Evolutionary conservation across 2,329 filamentous ascomycete genomes (phyloP), one percentile per base, ranked within the genome.

Genomic region (Emericellopsis atlantica): DNA sequence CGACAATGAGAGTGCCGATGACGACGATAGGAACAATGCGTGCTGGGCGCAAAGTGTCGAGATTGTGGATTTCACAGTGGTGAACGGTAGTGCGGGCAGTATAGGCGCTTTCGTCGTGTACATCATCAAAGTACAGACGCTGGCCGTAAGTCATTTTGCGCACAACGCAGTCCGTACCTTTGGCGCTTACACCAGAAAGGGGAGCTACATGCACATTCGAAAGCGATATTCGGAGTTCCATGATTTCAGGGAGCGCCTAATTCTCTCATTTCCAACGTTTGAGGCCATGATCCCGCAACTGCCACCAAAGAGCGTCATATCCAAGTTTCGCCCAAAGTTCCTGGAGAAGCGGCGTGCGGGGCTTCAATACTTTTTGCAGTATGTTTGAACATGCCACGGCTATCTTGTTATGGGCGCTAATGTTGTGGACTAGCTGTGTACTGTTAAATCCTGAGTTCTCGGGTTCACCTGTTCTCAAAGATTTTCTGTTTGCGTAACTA

Each of bases 141-240:
- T 96, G 39, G 82, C 79, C 59, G 87, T 89, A 57, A 58, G 78
- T 72, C 16, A 4, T n/a, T 6, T 37, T 18, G 2, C 7, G 14
- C n/a, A 24, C 14, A 26, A 22, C 36, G 32, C 21, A 10, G 36
- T 8, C 8, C 6, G 6, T 29, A 5, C 29, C 6, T 39, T 15
- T 7, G 8, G 21, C n/a, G 22, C 14, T 33, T 7, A 23, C 18
- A 12, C 3, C 21, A 15, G 18, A 46, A 67, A 79, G 74, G 75
- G 76, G 34, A 70, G 72, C 44, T 69, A 64, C 37, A 78, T 81
- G 63, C 69, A 72, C 45, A 75, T 81, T 47, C 66, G 76, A 44
- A 81, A 81, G 55, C 73, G 89, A 57, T 96, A 95, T 61, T 95
- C 89, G 0, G 90, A 96, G 58, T 96, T 96, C 55, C 87, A 93